A percentile compares a stretch with the other conserved stretches of the same genome.
phyloP scores from a whole-genome alignment of 2,329 filamentous ascomycete genomes.

The Aspergillus caelatus region DNA sequence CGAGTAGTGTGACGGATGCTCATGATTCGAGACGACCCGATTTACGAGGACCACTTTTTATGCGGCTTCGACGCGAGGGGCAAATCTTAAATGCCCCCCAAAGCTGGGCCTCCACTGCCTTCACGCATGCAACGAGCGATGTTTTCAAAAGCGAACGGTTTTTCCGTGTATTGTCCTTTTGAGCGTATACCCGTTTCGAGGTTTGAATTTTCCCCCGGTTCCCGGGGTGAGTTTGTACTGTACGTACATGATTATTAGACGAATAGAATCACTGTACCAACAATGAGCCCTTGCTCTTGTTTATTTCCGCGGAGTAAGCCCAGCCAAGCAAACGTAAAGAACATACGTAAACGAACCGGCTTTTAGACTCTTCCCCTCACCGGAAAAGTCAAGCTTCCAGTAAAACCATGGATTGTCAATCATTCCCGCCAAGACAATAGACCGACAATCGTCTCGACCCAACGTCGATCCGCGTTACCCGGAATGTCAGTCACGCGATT shows the following conservation, averaged over 20 bases:
- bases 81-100: background rate
- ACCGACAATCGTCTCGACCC: background rate
- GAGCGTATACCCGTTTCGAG: conserved; percentile 34
- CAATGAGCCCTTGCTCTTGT: background rate
- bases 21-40: background rate
- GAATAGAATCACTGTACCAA: background rate
- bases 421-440: conserved; percentile 7
- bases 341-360: background rate
- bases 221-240: conserved; percentile 5
- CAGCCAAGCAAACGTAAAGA: background rate
- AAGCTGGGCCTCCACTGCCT: background rate
- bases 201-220: background rate
- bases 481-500: background rate
- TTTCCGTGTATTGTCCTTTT: conserved; percentile 24
- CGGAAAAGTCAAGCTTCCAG: background rate
- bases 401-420: background rate
- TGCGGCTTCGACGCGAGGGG: conserved; percentile 11
- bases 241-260: conserved; percentile 7
- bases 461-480: background rate
- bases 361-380: background rate
- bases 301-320: background rate
- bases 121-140: conserved; percentile 16
- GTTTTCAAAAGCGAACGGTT: conserved; percentile 18
- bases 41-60: conserved; percentile 3
- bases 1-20: background rate